Evolutionary conservation across 2,329 filamentous ascomycete species (phyloP).

Genomic region (Fusarium albidum): DNA sequence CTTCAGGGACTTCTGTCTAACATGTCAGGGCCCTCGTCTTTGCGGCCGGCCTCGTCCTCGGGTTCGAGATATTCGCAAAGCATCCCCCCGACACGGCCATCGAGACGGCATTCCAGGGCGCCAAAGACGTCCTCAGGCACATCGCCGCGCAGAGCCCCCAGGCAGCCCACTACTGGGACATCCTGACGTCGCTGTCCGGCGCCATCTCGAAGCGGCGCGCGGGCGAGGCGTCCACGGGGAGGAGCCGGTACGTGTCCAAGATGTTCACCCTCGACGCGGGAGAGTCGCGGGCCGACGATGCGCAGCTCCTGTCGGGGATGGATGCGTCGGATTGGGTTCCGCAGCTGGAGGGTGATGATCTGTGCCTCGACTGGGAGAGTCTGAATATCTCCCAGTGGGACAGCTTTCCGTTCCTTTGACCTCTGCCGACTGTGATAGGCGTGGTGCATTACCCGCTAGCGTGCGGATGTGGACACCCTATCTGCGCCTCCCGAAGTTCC

Average conservation of each 20-base stretch:
- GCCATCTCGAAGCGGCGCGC: conserved; percentile 47
- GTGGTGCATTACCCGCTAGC: too few species aligned
- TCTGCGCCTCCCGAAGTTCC: too few species aligned
- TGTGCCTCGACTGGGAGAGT: conserved; percentile 36
- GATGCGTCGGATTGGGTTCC: conserved; percentile 30
- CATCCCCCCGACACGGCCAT: conserved; percentile 53
- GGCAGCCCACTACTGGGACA: conserved; percentile 65
- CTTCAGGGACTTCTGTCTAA: neutral
- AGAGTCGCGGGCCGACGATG: neutral
- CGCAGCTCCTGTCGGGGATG: neutral
- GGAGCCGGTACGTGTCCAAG: conserved; percentile 36
- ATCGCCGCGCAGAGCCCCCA: conserved; percentile 61
- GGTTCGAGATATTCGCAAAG: conserved; percentile 63
- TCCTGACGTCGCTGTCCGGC: conserved; percentile 56
- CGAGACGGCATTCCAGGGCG: conserved; percentile 57
- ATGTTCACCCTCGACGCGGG: conserved; percentile 27
- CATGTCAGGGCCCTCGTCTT: conserved; percentile 59
- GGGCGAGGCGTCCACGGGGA: conserved; percentile 25
- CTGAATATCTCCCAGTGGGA: conserved; percentile 39
- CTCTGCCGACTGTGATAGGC: too few species aligned
- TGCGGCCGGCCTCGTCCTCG: conserved; percentile 63
- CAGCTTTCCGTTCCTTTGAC: conserved; percentile 35
- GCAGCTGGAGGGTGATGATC: conserved; percentile 27
- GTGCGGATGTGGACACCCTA: too few species aligned
- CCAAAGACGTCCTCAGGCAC: conserved; percentile 57